A percentile compares a stretch with the other conserved stretches of the same genome.
These are phyloP conservation scores for Rhodotorula sp. DNA, from an alignment of 1,284 basidiomycete species.

Conservation along the genomic window DNA sequence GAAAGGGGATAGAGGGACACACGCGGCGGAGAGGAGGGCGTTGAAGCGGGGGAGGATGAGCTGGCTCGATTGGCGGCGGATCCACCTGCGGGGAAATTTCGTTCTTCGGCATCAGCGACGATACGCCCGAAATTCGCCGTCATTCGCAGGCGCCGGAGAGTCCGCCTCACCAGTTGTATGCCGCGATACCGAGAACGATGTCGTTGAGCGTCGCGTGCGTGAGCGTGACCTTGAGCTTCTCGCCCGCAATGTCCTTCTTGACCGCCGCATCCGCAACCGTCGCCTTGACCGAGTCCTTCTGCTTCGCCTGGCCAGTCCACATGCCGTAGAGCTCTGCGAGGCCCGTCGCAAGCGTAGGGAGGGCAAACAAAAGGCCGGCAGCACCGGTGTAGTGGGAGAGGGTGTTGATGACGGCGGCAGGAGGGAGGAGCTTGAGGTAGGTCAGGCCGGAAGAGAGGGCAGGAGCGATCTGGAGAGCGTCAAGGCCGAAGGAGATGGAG, in stretches of 20 bases:
- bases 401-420: slow-evolving; percentile 34
- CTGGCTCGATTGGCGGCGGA: slow-evolving; percentile 39
- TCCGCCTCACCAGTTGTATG: slow-evolving; percentile 45
- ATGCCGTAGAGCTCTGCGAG: slow-evolving; percentile 45
- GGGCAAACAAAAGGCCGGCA: slow-evolving; percentile 42
- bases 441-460: slow-evolving; percentile 24
- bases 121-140: too few species aligned
- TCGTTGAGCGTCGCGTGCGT: slow-evolving; percentile 48
- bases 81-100: slow-evolving; percentile 31
- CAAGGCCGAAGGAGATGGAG: slow-evolving; percentile 41
- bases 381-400: slow-evolving; percentile 45
- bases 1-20: neutral
- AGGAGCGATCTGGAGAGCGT: slow-evolving; percentile 42
- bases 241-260: slow-evolving; percentile 42
- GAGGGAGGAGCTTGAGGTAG: slow-evolving; percentile 40
- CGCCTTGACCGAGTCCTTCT: slow-evolving; percentile 39
- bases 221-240: slow-evolving; percentile 46
- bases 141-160: neutral
- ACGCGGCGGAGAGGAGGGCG: slow-evolving; percentile 33
- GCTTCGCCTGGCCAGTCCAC: slow-evolving; percentile 40
- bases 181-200: slow-evolving; percentile 44
- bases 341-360: slow-evolving; percentile 46
- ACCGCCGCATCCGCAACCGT: slow-evolving; percentile 39
- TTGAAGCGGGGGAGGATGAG: slow-evolving; percentile 36
- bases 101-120: too few species aligned